phyloP scores from a whole-genome alignment of 495 filamentous ascomycete genomes.

The Cairneyella variabilis region DNA sequence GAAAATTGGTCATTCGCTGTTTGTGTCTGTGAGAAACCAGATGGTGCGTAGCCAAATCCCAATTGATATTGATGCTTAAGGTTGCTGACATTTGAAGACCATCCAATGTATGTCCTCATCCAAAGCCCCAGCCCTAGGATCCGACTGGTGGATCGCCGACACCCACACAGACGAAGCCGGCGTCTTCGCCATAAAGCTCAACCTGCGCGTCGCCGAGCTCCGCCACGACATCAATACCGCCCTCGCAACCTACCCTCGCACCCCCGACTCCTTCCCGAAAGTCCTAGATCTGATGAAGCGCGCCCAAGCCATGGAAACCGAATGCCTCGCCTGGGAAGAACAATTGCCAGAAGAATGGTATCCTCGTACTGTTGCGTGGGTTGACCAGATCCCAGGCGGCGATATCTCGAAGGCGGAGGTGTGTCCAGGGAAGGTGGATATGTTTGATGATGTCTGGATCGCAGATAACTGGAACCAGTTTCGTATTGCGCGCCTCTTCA shows the following conservation, averaged over 20 bases:
- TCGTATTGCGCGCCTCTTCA: slow-evolving; percentile 40
- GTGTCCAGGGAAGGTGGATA: slow-evolving; percentile 47
- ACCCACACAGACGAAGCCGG: slow-evolving; percentile 37
- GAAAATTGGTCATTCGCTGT: slow-evolving; percentile 42
- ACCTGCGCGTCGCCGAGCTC: slow-evolving; percentile 42
- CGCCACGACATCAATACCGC: slow-evolving; percentile 39
- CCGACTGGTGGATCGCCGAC: slow-evolving; percentile 49
- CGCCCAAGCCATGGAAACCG: slow-evolving; percentile 38
- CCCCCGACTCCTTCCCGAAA: slow-evolving; percentile 34
- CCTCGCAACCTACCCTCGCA: slow-evolving; percentile 32
- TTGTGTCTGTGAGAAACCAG: slow-evolving; percentile 47
- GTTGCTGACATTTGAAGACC: slow-evolving; percentile 15
- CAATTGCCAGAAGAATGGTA: slow-evolving; percentile 36
- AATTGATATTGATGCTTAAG: too few relatives aligned
- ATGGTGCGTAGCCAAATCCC: slow-evolving; percentile 43
- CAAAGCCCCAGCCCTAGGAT: slow-evolving; percentile 41
- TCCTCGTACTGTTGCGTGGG: slow-evolving; percentile 41
- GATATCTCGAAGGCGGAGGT: slow-evolving; percentile 40
- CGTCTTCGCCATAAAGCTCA: slow-evolving; percentile 36
- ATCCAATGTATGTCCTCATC: slow-evolving; percentile 41
- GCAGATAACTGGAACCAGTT: slow-evolving; percentile 43
- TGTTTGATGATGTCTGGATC: slow-evolving; percentile 47
- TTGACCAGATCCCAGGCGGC: slow-evolving; percentile 31
- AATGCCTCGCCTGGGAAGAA: slow-evolving; percentile 39
- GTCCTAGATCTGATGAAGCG: slow-evolving; percentile 39